Evolutionary conservation across 768 basidiomycete species (phyloP).

Genomic region (Pleurotus eryngii): DNA sequence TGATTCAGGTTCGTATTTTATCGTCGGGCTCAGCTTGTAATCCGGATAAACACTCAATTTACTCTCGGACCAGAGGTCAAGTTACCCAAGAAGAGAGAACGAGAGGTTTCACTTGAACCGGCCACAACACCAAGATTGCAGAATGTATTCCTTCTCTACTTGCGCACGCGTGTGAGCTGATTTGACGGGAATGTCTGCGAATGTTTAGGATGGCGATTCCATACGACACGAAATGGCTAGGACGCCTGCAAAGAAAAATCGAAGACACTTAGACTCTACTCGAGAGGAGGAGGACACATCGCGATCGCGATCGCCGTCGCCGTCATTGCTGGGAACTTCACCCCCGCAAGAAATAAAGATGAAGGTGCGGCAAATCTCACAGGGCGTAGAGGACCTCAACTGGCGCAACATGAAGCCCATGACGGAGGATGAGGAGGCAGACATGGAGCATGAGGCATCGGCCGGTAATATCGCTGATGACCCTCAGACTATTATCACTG

Average conservation of each 20-base stretch:
- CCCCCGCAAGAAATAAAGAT: slow-evolving; percentile 76
- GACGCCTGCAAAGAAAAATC: slow-evolving; percentile 76
- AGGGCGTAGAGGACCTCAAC: slow-evolving; percentile 73
- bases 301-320: slow-evolving; percentile 41
- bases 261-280: slow-evolving; percentile 57
- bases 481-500: slow-evolving; percentile 3
- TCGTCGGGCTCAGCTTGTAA: background rate
- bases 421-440: slow-evolving; percentile 26
- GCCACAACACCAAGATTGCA: slow-evolving; percentile 40
- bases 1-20: slow-evolving; percentile 35
- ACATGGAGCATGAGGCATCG: slow-evolving; percentile 10
- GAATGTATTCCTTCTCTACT: slow-evolving; percentile 18
- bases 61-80: slow-evolving; percentile 35
- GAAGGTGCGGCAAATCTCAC: slow-evolving; percentile 70
- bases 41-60: background rate
- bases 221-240: slow-evolving; percentile 38
- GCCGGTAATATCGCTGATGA: slow-evolving; percentile 7
- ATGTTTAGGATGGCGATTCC: slow-evolving; percentile 38
- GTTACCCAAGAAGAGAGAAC: slow-evolving; percentile 67
- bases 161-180: slow-evolving; percentile 8
- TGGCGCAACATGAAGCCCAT: slow-evolving; percentile 53
- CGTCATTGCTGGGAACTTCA: slow-evolving; percentile 48
- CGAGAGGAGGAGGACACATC: slow-evolving; percentile 57
- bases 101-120: slow-evolving; percentile 77
- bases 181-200: background rate